Conservation (phyloP, 1,139 yeast species). For the Blastobotrys persicus region DNA sequence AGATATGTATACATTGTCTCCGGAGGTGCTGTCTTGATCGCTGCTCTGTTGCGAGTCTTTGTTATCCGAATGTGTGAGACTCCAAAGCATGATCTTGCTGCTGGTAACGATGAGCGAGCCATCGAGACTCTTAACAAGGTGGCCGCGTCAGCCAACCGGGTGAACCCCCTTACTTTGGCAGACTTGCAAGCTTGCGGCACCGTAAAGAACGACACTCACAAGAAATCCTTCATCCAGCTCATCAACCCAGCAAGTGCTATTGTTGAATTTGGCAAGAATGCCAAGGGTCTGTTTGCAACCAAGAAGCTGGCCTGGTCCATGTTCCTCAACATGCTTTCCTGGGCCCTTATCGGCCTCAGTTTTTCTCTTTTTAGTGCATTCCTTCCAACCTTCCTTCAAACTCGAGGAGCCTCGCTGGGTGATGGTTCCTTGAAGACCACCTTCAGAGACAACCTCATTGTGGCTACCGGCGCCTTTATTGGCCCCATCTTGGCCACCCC, state of each 20-base stretch:
- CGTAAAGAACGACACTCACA: constrained; percentile 9
- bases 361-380: constrained; percentile 51
- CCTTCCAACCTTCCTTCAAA: constrained; percentile 47
- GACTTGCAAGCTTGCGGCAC: constrained; percentile 43
- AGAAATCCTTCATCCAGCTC: constrained; percentile 8
- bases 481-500: constrained; percentile 53
- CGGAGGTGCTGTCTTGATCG: constrained; percentile 50
- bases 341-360: constrained; percentile 51
- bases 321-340: constrained; percentile 43
- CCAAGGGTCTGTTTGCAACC: constrained; percentile 39
- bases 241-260: constrained; percentile 11
- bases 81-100: constrained; percentile 53
- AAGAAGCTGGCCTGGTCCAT: constrained; percentile 43
- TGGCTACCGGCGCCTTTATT: constrained; percentile 49
- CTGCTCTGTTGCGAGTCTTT: constrained; percentile 48
- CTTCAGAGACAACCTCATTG: constrained; percentile 52
- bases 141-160: constrained; percentile 20
- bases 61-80: constrained; percentile 51
- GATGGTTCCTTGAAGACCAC: constrained; percentile 42
- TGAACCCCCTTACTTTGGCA: constrained; percentile 35
- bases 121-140: constrained; percentile 20
- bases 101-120: constrained; percentile 52
- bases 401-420: constrained; percentile 45
- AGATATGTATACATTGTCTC: constrained; percentile 53
- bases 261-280: constrained; percentile 15